Evolutionary conservation across 2,329 filamentous ascomycete genomes (phyloP).

Genomic region (Alternaria alternata): DNA sequence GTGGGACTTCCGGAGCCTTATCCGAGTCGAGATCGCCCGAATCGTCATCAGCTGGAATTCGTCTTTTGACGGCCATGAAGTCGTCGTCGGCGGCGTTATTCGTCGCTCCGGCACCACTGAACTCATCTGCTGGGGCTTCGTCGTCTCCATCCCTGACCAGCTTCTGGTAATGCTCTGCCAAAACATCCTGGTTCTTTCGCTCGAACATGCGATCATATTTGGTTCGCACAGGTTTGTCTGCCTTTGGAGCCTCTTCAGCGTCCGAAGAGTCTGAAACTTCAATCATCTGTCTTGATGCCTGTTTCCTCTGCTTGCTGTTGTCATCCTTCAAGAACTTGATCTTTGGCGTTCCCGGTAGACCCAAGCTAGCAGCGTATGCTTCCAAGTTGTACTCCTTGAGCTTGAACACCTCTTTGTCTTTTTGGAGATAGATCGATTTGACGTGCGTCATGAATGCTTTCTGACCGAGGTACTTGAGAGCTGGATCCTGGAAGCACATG

Average conservation of each 20-base stretch:
- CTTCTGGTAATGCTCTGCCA: constrained; percentile 93
- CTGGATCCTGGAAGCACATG: constrained; percentile 94
- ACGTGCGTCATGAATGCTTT: constrained; percentile 95
- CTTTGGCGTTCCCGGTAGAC: constrained; percentile 87
- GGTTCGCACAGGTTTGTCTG: constrained; percentile 77
- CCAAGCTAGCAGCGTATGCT: constrained; percentile 83
- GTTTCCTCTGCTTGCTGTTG: constrained; percentile 86
- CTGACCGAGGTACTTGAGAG: constrained; percentile 92
- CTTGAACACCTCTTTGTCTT: constrained; percentile 90
- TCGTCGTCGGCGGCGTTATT: constrained; percentile 72
- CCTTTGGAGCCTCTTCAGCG: constrained; percentile 59
- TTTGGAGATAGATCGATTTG: constrained; percentile 84
- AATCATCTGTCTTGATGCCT: constrained; percentile 74
- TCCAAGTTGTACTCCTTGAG: constrained; percentile 84
- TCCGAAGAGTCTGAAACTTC: constrained; percentile 67
- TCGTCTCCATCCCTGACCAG: constrained; percentile 69
- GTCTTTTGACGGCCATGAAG: constrained; percentile 88
- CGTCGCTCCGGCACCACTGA: constrained; percentile 42
- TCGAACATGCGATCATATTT: constrained; percentile 99
- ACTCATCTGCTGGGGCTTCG: constrained; percentile 49
- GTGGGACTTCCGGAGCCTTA: constrained; percentile 47
- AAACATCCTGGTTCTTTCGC: constrained; percentile 90
- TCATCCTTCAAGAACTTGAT: constrained; percentile 94
- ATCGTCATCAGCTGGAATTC: constrained; percentile 75
- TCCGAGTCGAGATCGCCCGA: constrained; percentile 55